Evolutionary conservation across 805 yeast genomes (phyloP).

Genomic region (Pichia thaimueangensis): DNA sequence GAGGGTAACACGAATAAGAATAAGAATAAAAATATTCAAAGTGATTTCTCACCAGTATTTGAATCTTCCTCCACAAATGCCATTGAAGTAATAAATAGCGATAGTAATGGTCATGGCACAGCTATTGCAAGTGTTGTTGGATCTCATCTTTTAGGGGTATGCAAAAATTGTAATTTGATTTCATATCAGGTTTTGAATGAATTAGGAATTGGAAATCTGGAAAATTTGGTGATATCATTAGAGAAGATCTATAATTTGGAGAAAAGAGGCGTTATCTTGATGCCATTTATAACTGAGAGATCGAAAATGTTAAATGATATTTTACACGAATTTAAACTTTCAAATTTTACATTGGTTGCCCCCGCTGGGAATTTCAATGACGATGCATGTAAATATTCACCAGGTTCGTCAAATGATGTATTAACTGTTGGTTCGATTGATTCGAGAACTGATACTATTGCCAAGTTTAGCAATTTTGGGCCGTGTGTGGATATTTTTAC

Average conservation of each 20-base stretch:
- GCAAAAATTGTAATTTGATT: conserved; percentile 38
- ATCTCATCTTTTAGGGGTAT: conserved; percentile 45
- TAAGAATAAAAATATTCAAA: background rate
- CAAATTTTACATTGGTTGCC: conserved; percentile 40
- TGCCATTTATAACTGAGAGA: conserved; percentile 34
- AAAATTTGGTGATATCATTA: conserved; percentile 31
- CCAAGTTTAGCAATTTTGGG: conserved; percentile 42
- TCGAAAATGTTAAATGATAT: conserved; percentile 39
- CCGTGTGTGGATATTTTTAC: conserved; percentile 47
- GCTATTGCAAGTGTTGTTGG: conserved; percentile 52
- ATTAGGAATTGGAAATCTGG: conserved; percentile 31
- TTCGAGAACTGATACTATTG: conserved; percentile 28
- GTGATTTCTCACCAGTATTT: background rate
- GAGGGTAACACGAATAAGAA: too few relatives aligned
- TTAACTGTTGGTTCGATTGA: conserved; percentile 38
- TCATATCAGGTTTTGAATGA: conserved; percentile 39
- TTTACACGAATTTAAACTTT: conserved; percentile 32
- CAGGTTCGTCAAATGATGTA: conserved; percentile 37
- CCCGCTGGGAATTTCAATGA: conserved; percentile 45
- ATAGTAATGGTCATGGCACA: conserved; percentile 49
- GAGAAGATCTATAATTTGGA: background rate
- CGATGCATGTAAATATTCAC: conserved; percentile 41
- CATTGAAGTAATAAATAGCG: conserved; percentile 17
- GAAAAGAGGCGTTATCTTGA: conserved; percentile 28
- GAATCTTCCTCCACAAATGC: too few relatives aligned